A percentile compares a stretch with the other conserved stretches of the same genome.
phyloP scores from a whole-genome alignment of 257 asterid species.

The Scutellaria minor region DNA sequence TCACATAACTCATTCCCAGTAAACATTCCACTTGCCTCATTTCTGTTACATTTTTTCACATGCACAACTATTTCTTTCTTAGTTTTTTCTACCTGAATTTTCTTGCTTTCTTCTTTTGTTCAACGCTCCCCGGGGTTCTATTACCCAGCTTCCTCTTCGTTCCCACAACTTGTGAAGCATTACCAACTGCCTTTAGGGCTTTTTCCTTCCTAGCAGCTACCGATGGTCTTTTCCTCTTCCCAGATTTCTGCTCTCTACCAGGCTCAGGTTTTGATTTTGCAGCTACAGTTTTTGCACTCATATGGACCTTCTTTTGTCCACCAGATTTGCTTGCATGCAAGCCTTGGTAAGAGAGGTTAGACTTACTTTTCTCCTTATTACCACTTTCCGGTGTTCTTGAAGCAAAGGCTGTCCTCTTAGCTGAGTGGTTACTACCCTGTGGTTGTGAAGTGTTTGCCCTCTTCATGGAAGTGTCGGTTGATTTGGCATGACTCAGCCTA shows the following conservation, averaged over 20 bases:
- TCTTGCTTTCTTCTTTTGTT: slow-evolving; percentile 71
- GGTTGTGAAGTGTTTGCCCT: slow-evolving; percentile 47
- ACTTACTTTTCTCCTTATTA: slow-evolving; percentile 36
- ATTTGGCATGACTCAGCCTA: slow-evolving; percentile 70
- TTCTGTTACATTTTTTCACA: neutral
- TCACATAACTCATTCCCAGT: neutral
- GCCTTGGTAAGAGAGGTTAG: slow-evolving; percentile 72
- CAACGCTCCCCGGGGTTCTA: slow-evolving; percentile 60
- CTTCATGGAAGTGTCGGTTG: slow-evolving; percentile 53
- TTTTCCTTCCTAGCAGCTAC: slow-evolving; percentile 86
- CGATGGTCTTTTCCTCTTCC: slow-evolving; percentile 67
- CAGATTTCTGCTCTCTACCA: slow-evolving; percentile 34
- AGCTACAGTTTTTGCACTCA: slow-evolving; percentile 29
- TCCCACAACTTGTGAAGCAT: slow-evolving; percentile 50
- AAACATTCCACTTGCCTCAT: neutral
- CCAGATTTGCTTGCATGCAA: slow-evolving; percentile 80
- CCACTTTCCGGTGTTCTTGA: slow-evolving; percentile 46
- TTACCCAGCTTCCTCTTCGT: slow-evolving; percentile 64
- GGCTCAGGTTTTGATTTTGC: slow-evolving; percentile 41
- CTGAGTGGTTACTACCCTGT: slow-evolving; percentile 40
- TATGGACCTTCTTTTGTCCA: slow-evolving; percentile 56
- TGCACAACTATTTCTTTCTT: neutral
- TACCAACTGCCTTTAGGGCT: slow-evolving; percentile 42
- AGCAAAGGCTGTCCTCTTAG: slow-evolving; percentile 46
- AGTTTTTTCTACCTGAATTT: slow-evolving; percentile 36